Evolutionary conservation across 805 yeast genomes (phyloP).

Genomic region (Ogataea siamensis): DNA sequence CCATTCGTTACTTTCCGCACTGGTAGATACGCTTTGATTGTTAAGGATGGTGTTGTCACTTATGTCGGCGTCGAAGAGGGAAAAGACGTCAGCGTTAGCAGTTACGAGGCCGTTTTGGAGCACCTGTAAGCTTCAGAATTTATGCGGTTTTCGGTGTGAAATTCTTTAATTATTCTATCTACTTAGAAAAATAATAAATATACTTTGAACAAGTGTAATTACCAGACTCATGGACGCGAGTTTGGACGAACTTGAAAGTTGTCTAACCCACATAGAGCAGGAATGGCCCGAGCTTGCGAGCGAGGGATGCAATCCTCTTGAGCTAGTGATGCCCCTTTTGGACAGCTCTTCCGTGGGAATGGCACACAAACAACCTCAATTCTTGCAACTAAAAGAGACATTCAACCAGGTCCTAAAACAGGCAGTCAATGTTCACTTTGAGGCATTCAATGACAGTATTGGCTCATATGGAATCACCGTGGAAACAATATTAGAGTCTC

Average conservation of each 20-base stretch:
- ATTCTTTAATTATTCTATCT: conserved; percentile 1
- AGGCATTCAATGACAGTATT: conserved; percentile 79
- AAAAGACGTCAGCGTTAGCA: conserved; percentile 42
- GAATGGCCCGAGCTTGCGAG: conserved; percentile 42
- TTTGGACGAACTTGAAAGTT: conserved; percentile 21
- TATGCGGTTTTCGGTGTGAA: conserved; percentile 2
- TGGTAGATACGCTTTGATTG: conserved; percentile 69
- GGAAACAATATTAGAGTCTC: conserved; percentile 61
- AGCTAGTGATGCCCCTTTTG: conserved; percentile 74
- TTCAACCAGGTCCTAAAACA: conserved; percentile 57
- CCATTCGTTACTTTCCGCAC: conserved; percentile 59
- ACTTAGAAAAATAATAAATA: conserved; percentile 4
- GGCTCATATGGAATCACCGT: conserved; percentile 80
- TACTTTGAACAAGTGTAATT: background rate
- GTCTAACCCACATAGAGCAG: conserved; percentile 13
- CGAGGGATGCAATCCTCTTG: conserved; percentile 74
- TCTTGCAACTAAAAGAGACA: conserved; percentile 54
- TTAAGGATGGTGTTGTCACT: conserved; percentile 40
- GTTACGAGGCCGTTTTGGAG: conserved; percentile 41
- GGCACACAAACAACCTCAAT: conserved; percentile 70
- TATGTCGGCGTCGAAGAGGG: conserved; percentile 45
- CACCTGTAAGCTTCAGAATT: conserved; percentile 13
- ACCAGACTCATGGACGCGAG: conserved; percentile 17
- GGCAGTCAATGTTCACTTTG: conserved; percentile 79
- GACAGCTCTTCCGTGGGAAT: conserved; percentile 91